Conservation (phyloP, 2,329 filamentous ascomycete species). For the Curvularia eragrostidis region DNA sequence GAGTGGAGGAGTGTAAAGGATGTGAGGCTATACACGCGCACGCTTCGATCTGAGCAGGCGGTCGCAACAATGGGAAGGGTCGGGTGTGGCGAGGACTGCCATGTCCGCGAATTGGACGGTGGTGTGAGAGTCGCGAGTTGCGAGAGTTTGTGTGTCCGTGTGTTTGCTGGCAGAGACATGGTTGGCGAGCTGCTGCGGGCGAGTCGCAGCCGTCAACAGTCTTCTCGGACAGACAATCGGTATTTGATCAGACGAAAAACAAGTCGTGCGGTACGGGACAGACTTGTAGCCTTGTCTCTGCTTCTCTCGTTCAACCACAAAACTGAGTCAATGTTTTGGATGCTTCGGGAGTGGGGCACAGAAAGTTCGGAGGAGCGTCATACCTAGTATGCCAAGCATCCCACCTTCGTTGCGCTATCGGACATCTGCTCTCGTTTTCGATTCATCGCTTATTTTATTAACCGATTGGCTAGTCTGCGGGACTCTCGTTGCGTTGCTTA, state of each 20-base stretch:
- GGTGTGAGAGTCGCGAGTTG: conserved; percentile 62
- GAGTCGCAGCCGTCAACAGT: background rate
- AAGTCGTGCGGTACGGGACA: background rate
- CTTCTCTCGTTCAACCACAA: background rate
- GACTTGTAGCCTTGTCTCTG: background rate
- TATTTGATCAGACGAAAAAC: background rate
- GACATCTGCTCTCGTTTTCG: background rate
- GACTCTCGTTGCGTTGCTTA: background rate
- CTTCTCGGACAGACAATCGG: background rate
- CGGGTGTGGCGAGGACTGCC: conserved; percentile 85
- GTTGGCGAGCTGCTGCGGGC: conserved; percentile 17
- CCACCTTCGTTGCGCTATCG: conserved; percentile 12
- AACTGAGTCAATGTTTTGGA: conserved; percentile 10
- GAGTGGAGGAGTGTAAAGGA: conserved; percentile 79
- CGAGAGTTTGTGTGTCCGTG: conserved; percentile 39
- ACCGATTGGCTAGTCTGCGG: background rate
- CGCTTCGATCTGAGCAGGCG: conserved; percentile 82
- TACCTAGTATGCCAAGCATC: conserved; percentile 31
- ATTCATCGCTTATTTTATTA: background rate
- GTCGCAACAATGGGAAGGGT: conserved; percentile 88
- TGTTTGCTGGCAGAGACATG: conserved; percentile 25
- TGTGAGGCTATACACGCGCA: conserved; percentile 86
- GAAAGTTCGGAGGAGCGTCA: conserved; percentile 33
- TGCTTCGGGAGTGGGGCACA: conserved; percentile 14
- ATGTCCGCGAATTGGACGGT: conserved; percentile 69